These are phyloP conservation scores for Xylariaceae sp. DNA, from an alignment of 2,329 filamentous ascomycete species.

Conservation along the genomic window DNA sequence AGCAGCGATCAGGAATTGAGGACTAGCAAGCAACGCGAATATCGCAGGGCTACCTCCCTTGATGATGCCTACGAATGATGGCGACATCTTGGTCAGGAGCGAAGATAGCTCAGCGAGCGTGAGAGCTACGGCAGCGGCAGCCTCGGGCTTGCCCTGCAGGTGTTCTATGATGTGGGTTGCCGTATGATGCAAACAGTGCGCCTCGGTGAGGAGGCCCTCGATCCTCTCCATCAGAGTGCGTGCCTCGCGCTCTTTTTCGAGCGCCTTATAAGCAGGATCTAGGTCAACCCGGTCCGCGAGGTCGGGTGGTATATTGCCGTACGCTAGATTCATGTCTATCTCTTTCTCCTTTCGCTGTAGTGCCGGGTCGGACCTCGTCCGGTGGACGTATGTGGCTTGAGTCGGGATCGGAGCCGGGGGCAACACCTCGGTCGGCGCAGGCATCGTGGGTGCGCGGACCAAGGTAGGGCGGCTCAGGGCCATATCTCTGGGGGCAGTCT, in stretches of 20 bases:
- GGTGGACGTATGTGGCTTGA: conserved; percentile 37
- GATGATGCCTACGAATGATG: conserved; percentile 74
- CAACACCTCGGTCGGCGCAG: conserved; percentile 24
- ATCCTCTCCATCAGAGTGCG: conserved; percentile 72
- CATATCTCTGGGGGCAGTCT: conserved; percentile 53
- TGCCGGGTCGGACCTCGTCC: conserved; percentile 49
- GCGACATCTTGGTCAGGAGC: conserved; percentile 82
- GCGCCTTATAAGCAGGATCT: conserved; percentile 55
- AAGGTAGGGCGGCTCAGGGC: conserved; percentile 48
- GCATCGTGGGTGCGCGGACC: conserved; percentile 41
- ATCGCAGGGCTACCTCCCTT: conserved; percentile 85
- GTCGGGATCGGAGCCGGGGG: conserved; percentile 13
- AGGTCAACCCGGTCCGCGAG: conserved; percentile 51
- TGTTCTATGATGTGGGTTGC: conserved; percentile 83
- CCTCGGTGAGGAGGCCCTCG: conserved; percentile 81
- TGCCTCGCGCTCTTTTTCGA: conserved; percentile 60
- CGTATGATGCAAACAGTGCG: conserved; percentile 85
- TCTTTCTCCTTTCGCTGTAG: conserved; percentile 48
- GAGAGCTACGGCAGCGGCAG: conserved; percentile 90
- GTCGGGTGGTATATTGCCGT: conserved; percentile 80
- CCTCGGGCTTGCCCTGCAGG: conserved; percentile 78
- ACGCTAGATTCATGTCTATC: conserved; percentile 91
- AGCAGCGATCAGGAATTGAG: conserved; percentile 92
- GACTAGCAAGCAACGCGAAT: conserved; percentile 83
- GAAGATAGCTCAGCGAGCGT: conserved; percentile 90